Percentiles rank a stretch among this genome's conserved stretches.
Evolutionary conservation across 768 basidiomycete species (phyloP).

Genomic region (Albatrellus ellisii): DNA sequence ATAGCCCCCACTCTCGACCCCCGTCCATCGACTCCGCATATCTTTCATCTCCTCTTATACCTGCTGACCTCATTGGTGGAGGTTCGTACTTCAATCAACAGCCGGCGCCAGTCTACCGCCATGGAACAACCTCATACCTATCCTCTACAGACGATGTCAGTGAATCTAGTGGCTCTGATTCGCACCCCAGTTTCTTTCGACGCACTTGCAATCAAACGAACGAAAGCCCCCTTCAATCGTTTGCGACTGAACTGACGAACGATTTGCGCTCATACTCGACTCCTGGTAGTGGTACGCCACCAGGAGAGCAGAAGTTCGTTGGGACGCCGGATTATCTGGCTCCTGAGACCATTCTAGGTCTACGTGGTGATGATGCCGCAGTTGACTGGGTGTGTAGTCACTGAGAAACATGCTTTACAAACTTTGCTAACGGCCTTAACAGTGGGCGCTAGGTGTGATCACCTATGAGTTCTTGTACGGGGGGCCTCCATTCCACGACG

Average conservation of each 20-base stretch:
- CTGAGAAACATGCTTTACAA: constrained; percentile 3
- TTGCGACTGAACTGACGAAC: constrained; percentile 74
- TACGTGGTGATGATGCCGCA: constrained; percentile 86
- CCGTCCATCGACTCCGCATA: constrained; percentile 74
- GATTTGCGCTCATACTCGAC: constrained; percentile 71
- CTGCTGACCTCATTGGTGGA: constrained; percentile 38
- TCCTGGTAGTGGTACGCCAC: constrained; percentile 49
- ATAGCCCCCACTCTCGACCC: constrained; percentile 62
- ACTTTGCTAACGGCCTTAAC: constrained; percentile 11
- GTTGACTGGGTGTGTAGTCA: constrained; percentile 83
- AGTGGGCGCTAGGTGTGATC: constrained; percentile 99
- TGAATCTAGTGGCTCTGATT: constrained; percentile 81
- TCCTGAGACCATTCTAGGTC: constrained; percentile 88
- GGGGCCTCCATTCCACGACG: constrained; percentile 94
- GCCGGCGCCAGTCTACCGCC: constrained; percentile 41
- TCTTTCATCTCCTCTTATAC: constrained; percentile 62
- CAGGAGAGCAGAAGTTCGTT: constrained; percentile 86
- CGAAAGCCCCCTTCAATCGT: constrained; percentile 78
- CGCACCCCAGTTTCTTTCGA: constrained; percentile 33
- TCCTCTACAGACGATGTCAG: constrained; percentile 66
- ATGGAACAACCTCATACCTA: constrained; percentile 53
- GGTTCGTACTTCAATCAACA: constrained; percentile 77
- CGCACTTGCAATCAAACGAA: constrained; percentile 27
- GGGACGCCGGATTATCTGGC: constrained; percentile 98
- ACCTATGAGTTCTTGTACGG: constrained; percentile 98